phyloP scores from a whole-genome alignment of 441 rosid genomes.

The Gossypium gossypioides region DNA sequence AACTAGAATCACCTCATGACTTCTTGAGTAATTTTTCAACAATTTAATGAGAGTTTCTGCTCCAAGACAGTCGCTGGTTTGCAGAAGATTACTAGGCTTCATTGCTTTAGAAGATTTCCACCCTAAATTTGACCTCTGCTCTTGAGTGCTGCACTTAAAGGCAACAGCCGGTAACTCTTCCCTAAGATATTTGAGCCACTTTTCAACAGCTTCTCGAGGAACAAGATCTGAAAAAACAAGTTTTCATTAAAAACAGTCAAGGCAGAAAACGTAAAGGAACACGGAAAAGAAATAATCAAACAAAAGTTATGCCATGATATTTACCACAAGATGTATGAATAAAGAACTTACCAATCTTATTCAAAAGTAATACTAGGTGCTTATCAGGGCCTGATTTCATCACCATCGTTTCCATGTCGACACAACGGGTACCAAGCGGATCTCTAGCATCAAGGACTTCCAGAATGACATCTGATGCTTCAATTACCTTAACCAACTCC shows the following conservation, averaged over 20 bases:
- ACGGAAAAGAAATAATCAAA: not conserved
- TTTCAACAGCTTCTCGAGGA: conserved; percentile 88
- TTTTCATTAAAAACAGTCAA: not conserved
- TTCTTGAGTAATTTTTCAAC: conserved; percentile 85
- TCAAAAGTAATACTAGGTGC: conserved; percentile 70
- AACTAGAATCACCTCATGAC: conserved; percentile 54
- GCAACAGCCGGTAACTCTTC: conserved; percentile 92
- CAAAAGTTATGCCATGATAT: not conserved
- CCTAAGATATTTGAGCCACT: conserved; percentile 86
- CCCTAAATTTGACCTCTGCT: conserved; percentile 79
- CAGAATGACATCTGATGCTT: conserved; percentile 81
- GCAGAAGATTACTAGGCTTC: conserved; percentile 58
- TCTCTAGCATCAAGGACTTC: conserved; percentile 95
- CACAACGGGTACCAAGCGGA: conserved; percentile 83
- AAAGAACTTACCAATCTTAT: conserved; percentile 64
- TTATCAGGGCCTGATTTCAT: conserved; percentile 69
- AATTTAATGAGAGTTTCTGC: conserved; percentile 83
- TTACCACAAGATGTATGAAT: no score
- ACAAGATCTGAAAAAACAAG: conserved; percentile 59
- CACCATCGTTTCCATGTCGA: conserved; percentile 94
- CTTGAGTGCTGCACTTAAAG: conserved; percentile 90
- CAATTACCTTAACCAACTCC: conserved; percentile 86
- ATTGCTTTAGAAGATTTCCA: conserved; percentile 75
- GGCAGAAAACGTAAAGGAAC: not conserved
- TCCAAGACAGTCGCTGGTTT: conserved; percentile 95